Percentiles rank a stretch among this genome's conserved stretches.
Conservation (phyloP, 352 stramenopile genomes). For the Peronosclerospora sorghi region DNA sequence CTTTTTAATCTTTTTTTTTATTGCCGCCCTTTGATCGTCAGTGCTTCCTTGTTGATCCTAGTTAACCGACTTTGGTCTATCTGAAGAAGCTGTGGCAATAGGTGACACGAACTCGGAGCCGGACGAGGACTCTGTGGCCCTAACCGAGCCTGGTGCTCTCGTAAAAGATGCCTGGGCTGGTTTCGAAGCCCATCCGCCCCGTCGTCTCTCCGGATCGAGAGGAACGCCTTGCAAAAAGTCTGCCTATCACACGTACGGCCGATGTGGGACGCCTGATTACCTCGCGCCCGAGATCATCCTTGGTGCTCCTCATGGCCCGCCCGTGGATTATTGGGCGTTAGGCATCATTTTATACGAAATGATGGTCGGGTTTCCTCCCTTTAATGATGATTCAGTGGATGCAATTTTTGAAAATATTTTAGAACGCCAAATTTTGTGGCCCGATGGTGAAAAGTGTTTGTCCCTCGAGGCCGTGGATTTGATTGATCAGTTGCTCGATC, state of each 20-base stretch:
- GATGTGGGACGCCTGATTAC: conserved; percentile 83
- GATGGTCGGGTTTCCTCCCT: conserved; percentile 80
- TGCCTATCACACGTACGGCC: conserved; percentile 49
- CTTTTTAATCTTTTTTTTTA: conserved; percentile 3
- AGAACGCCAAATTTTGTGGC: conserved; percentile 76
- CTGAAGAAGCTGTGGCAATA: conserved; percentile 56
- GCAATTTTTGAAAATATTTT: conserved; percentile 84
- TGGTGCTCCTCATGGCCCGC: conserved; percentile 47
- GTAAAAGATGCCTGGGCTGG: conserved; percentile 1
- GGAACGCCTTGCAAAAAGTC: conserved; percentile 32
- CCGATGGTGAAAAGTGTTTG: conserved; percentile 79
- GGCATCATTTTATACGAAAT: conserved; percentile 89
- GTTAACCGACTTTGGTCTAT: conserved; percentile 82
- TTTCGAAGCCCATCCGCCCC: conserved; percentile 1
- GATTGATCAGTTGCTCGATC: conserved; percentile 71
- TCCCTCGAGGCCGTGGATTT: conserved; percentile 72
- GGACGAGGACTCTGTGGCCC: conserved; percentile 17
- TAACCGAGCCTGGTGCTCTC: conserved; percentile 1
- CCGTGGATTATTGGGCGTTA: conserved; percentile 84
- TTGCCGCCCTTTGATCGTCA: background rate
- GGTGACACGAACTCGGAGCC: conserved; percentile 21
- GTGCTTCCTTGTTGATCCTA: conserved; percentile 10
- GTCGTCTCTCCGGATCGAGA: conserved; percentile 9
- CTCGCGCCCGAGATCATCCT: conserved; percentile 84
- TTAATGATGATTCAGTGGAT: conserved; percentile 85